Conservation (phyloP, 116 monocot genomes). For the Iris pallida region DNA sequence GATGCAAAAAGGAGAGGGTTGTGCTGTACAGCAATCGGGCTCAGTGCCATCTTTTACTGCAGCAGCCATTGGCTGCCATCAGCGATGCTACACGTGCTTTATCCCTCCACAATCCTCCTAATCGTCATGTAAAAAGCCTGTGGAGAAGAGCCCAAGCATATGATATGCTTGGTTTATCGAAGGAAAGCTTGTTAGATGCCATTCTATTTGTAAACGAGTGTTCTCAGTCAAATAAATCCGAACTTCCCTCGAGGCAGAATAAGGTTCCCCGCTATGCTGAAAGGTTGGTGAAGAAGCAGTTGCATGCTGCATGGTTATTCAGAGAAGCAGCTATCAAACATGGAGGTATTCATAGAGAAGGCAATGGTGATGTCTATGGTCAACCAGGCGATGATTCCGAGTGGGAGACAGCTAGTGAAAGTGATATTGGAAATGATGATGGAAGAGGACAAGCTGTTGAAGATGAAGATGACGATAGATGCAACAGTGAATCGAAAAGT, state of each 20-base stretch:
- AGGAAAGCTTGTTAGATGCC: slow-evolving; percentile 93
- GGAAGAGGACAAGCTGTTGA: slow-evolving; percentile 24
- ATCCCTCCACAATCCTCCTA: slow-evolving; percentile 71
- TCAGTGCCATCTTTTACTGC: slow-evolving; percentile 87
- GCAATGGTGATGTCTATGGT: slow-evolving; percentile 47
- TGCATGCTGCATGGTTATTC: slow-evolving; percentile 88
- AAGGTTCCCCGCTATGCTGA: slow-evolving; percentile 95
- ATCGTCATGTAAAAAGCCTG: slow-evolving; percentile 83
- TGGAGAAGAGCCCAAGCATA: slow-evolving; percentile 98
- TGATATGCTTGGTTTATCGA: slow-evolving; percentile 85
- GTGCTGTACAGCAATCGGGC: slow-evolving; percentile 84
- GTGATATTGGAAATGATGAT: slow-evolving; percentile 63
- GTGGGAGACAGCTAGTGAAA: slow-evolving; percentile 96
- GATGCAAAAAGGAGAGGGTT: slow-evolving; percentile 84
- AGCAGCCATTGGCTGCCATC: slow-evolving; percentile 74
- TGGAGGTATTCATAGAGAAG: slow-evolving; percentile 56
- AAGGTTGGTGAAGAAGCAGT: slow-evolving; percentile 81
- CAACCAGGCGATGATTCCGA: slow-evolving; percentile 85
- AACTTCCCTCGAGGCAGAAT: slow-evolving; percentile 59
- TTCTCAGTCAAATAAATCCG: slow-evolving; percentile 73
- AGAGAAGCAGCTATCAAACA: slow-evolving; percentile 87
- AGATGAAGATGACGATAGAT: slow-evolving; percentile 3
- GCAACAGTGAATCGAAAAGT: slow-evolving; percentile 23
- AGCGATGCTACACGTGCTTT: slow-evolving; percentile 92
- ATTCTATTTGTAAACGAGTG: slow-evolving; percentile 91